These are phyloP conservation scores for Chytriomyces hyalinus DNA, from an alignment of 192 early-diverging fungal species.

Conservation along the genomic window DNA sequence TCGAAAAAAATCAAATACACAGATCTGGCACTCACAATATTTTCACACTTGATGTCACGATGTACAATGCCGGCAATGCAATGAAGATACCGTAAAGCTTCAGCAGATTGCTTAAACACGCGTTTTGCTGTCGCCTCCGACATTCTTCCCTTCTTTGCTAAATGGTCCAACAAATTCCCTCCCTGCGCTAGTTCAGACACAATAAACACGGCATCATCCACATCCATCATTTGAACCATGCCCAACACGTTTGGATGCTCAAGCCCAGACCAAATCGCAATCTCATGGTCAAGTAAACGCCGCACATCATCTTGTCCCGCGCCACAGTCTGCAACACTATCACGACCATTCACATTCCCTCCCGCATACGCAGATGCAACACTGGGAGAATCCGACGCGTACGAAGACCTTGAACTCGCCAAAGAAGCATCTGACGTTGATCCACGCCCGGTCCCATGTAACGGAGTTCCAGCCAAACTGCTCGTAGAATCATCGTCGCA, in stretches of 20 bases:
- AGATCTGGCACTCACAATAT: conserved; percentile 65
- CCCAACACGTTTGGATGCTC: conserved; percentile 72
- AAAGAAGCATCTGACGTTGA: background rate
- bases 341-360: background rate
- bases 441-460: background rate
- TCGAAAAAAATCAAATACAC: background rate
- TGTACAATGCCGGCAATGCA: conserved; percentile 73
- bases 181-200: conserved; percentile 71
- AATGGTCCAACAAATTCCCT: conserved; percentile 67
- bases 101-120: conserved; percentile 77
- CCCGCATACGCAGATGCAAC: background rate
- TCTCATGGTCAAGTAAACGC: conserved; percentile 64
- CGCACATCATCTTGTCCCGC: conserved; percentile 42
- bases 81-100: conserved; percentile 82
- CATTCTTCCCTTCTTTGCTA: conserved; percentile 51
- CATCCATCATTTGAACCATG: conserved; percentile 70
- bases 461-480: background rate
- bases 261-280: conserved; percentile 69
- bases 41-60: conserved; percentile 93
- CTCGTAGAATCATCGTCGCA: background rate
- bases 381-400: background rate
- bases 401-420: conserved; percentile 1
- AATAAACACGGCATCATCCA: conserved; percentile 71
- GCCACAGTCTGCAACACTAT: background rate
- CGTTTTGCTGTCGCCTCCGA: conserved; percentile 55